A percentile compares a stretch with the other conserved stretches of the same genome.
Evolutionary conservation across 106 monocot species (phyloP).

Genomic region (Ottelia alismoides): DNA sequence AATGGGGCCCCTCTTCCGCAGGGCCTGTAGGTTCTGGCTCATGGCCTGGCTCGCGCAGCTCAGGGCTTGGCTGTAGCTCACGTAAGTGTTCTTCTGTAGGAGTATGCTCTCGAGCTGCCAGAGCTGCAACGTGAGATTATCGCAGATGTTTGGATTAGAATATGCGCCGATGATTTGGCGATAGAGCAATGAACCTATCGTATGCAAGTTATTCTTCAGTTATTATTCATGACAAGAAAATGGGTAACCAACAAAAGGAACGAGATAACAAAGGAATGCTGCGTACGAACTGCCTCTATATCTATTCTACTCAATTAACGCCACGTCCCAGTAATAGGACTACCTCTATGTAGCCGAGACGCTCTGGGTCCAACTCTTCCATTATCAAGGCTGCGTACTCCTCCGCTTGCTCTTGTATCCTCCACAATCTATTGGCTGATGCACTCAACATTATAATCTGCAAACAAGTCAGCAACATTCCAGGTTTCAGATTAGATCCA

Average conservation of each 20-base stretch:
- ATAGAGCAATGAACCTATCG: too few species aligned
- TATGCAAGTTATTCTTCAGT: too few species aligned
- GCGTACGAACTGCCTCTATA: too few species aligned
- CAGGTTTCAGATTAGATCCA: too few species aligned
- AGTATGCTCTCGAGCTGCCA: conserved; percentile 89
- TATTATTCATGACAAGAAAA: background rate
- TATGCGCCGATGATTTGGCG: too few species aligned
- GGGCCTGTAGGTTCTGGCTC: conserved; percentile 78
- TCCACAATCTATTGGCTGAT: conserved; percentile 62
- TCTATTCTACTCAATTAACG: too few species aligned
- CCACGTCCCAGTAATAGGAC: too few species aligned
- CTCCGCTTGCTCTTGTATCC: conserved; percentile 84
- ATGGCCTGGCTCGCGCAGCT: conserved; percentile 88
- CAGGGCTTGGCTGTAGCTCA: conserved; percentile 83
- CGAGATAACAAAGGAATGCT: too few species aligned
- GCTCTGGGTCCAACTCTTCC: conserved; percentile 89
- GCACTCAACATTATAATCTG: conserved; percentile 93
- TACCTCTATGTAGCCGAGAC: conserved; percentile 88
- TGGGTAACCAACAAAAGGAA: background rate
- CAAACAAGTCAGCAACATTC: too few species aligned
- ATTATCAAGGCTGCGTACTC: conserved; percentile 92
- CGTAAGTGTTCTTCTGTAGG: conserved; percentile 85
- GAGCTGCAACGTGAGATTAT: too few species aligned
- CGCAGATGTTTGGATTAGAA: too few species aligned
- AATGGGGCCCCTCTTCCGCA: conserved; percentile 43